Base-by-base conservation (phyloP, 2,329 filamentous ascomycete genomes). In the Talaromyces rugulosus region DNA sequence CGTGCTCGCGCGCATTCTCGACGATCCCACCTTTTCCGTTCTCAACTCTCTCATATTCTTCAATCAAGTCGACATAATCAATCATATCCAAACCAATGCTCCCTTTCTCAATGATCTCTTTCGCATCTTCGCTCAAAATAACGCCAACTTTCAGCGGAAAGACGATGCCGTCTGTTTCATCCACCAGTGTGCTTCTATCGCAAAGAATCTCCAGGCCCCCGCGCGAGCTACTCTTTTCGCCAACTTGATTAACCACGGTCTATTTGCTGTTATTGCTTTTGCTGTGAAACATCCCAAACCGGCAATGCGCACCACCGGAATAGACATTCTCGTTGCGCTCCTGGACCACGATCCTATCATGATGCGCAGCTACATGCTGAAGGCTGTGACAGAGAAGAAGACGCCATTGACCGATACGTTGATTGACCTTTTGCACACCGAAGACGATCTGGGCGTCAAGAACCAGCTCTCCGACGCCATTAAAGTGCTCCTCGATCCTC, bases 31-130 rank as follows among this genome's bases (percentile, higher is more conserved):
- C 23, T 99, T 98, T 75, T 96, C 92, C 28, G 93, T 98, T 30
- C 87, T 99, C 66, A 99, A 98, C 78, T 96, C 92, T 57, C 85
- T 98, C 69, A 99, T 99, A 68, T 99, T 97, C 80, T 99, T 96
- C 83, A 95, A 98, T 78, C 95, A 99, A 79, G 93, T 98, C 69
- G 95, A 98, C 72, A 97, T 99, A 72, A 89, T 99, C 56, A 91
- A 94, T 71, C 91, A 98, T 76, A 83, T 99, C n/a, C 93, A 97
- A 75, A 83, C 83, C 30, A 96, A 96, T 69, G 81, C 81, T 0
- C 78, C 79, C 1, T 97, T 96, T 70, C 80, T 98, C 31, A 88
- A 87, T 67, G 91, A 97, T 65, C 83, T 98, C 4, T 99, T 98
- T 74, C 84, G 85, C 59, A 92, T 98, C 65, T 97, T 98, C 71